Evolutionary conservation across 2,329 filamentous ascomycete genomes (phyloP).

Genomic region (Stemphylium vesicarium): DNA sequence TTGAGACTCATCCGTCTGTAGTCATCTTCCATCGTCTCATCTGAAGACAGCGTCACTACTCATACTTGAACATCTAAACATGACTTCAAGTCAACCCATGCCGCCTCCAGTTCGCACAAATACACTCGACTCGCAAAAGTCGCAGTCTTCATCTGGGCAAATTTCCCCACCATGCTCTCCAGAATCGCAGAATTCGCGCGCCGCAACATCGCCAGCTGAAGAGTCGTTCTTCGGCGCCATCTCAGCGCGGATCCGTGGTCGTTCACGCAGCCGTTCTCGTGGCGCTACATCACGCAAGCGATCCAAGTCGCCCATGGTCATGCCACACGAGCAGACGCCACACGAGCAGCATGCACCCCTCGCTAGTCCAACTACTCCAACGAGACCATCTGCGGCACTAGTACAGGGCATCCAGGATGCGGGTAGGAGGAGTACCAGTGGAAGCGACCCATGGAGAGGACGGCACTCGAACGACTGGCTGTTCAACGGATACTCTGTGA

Average conservation of each 20-base stretch:
- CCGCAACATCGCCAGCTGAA: slow-evolving; percentile 34
- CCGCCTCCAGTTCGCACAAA: slow-evolving; percentile 41
- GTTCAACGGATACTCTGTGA: slow-evolving; percentile 47
- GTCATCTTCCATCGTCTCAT: slow-evolving; percentile 3
- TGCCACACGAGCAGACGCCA: slow-evolving; percentile 34
- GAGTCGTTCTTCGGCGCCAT: slow-evolving; percentile 47
- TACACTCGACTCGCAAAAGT: slow-evolving; percentile 36
- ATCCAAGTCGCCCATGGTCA: slow-evolving; percentile 36
- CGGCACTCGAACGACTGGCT: slow-evolving; percentile 50
- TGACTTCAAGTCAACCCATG: slow-evolving; percentile 38
- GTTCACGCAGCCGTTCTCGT: slow-evolving; percentile 44
- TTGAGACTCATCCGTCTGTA: slow-evolving; percentile 38
- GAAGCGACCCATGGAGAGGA: slow-evolving; percentile 46
- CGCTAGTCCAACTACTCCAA: slow-evolving; percentile 17
- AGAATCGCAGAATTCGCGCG: slow-evolving; percentile 30
- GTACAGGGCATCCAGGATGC: slow-evolving; percentile 33
- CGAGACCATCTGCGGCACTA: slow-evolving; percentile 7
- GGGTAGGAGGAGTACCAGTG: slow-evolving; percentile 35
- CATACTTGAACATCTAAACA: slow-evolving; percentile 5
- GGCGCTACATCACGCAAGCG: slow-evolving; percentile 30
- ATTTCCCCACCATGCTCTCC: slow-evolving; percentile 30
- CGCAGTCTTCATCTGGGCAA: slow-evolving; percentile 32
- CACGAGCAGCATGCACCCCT: slow-evolving; percentile 12
- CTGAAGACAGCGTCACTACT: not conserved
- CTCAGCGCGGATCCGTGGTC: slow-evolving; percentile 40